Percentiles rank a stretch among this genome's conserved stretches.
These are phyloP conservation scores for Colletotrichum magnum DNA, from an alignment of 2,329 filamentous ascomycete genomes.

Conservation along the genomic window DNA sequence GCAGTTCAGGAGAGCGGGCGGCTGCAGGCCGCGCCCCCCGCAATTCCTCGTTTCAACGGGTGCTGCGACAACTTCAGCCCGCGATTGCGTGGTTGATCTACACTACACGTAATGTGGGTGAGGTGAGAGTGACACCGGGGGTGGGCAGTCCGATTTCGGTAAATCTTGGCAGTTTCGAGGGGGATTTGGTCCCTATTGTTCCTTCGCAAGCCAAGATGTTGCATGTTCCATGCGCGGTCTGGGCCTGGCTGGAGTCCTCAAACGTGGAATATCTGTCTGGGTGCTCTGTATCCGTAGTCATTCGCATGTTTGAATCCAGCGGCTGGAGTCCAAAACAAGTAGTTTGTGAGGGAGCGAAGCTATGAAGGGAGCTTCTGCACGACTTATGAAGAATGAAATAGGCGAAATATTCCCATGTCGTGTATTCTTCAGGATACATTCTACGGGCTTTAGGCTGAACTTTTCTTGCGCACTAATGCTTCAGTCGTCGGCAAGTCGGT, in stretches of 20 bases:
- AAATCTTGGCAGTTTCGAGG: slow-evolving; percentile 5
- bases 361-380: not conserved
- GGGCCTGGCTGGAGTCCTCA: not conserved
- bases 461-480: not conserved
- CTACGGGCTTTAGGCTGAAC: not conserved
- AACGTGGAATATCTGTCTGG: not conserved
- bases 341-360: not conserved
- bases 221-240: not conserved
- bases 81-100: slow-evolving; percentile 21
- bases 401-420: too few relatives aligned
- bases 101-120: slow-evolving; percentile 23
- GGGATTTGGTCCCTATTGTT: not conserved
- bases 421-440: too few relatives aligned
- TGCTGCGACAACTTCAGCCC: slow-evolving; percentile 28
- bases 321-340: not conserved
- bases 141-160: not conserved
- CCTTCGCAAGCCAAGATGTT: slow-evolving; percentile 19
- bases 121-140: slow-evolving; percentile 1
- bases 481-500: not conserved
- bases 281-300: too few relatives aligned
- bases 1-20: not conserved
- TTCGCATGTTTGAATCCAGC: not conserved
- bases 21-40: not conserved
- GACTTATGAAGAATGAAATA: not conserved
- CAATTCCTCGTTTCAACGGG: slow-evolving; percentile 28